A percentile compares a stretch with the other conserved stretches of the same genome.
Conservation (phyloP, 1,284 basidiomycete genomes). For the Papiliotrema flavescens region DNA sequence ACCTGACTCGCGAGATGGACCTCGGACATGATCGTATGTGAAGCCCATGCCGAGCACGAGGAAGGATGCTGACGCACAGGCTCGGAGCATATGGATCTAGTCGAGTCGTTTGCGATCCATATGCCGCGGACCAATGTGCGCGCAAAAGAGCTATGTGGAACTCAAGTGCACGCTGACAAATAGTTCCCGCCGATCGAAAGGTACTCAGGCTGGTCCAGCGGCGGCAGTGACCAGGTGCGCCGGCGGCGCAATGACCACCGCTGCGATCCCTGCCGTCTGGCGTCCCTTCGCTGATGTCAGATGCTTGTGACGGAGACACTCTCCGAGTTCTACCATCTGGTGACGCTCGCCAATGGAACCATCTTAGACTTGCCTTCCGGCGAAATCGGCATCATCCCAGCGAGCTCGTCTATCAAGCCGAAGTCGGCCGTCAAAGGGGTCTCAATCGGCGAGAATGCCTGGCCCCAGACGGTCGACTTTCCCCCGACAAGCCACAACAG, state of each 20-base stretch:
- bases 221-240: constrained; percentile 11
- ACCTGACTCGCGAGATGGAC: constrained; percentile 5
- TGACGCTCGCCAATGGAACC: constrained; percentile 16
- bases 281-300: constrained; percentile 6
- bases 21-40: neutral
- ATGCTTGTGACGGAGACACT: constrained; percentile 14
- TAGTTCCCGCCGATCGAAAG: constrained; percentile 19
- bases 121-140: constrained; percentile 30
- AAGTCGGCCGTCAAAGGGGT: too few relatives aligned
- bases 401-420: too few relatives aligned
- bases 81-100: constrained; percentile 2
- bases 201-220: neutral
- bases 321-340: constrained; percentile 25
- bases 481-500: neutral
- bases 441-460: neutral
- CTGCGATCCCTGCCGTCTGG: too few relatives aligned
- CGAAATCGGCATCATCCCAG: neutral
- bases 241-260: neutral
- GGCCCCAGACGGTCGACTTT: neutral
- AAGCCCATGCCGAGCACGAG: neutral
- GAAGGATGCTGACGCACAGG: neutral
- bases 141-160: neutral
- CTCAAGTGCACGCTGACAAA: too few relatives aligned
- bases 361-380: constrained; percentile 23
- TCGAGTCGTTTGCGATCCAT: constrained; percentile 18